Conservation (phyloP, 2,329 filamentous ascomycete genomes). For the Gaeumannomyces sp. region DNA sequence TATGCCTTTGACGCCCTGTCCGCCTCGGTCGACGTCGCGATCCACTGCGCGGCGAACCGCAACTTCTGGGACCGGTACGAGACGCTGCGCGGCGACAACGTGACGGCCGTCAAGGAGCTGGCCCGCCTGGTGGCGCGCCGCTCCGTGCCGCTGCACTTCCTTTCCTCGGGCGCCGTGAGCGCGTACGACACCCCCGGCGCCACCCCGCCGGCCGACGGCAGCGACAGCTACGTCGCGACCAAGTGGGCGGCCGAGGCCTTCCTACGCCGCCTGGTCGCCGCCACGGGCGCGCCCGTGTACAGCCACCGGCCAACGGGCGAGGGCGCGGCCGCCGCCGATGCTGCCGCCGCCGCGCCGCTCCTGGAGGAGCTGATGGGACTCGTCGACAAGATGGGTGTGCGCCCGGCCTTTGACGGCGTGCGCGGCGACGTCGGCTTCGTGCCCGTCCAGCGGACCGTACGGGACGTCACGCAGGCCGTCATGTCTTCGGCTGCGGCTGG, state of each 20-base stretch:
- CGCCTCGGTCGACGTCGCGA: conserved; percentile 17
- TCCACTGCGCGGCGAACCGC: conserved; percentile 44
- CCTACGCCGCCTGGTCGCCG: conserved; percentile 14
- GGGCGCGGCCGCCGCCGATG: background rate
- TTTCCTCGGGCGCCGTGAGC: conserved; percentile 18
- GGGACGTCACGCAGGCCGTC: background rate
- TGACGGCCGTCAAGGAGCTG: conserved; percentile 28
- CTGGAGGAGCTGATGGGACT: background rate
- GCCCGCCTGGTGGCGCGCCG: conserved; percentile 20
- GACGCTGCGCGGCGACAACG: conserved; percentile 27
- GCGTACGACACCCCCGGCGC: conserved; percentile 6
- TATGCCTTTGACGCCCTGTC: conserved; percentile 8
- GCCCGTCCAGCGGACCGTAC: background rate
- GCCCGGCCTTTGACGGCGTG: background rate
- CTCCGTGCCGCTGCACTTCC: conserved; percentile 23
- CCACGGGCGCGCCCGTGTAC: background rate
- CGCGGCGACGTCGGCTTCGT: background rate
- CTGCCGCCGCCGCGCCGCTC: background rate
- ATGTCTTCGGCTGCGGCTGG: background rate
- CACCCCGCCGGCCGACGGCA: conserved; percentile 1
- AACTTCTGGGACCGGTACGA: conserved; percentile 32
- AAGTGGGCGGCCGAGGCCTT: conserved; percentile 29
- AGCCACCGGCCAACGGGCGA: background rate
- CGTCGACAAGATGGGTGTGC: background rate
- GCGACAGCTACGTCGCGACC: conserved; percentile 23